Base-by-base conservation (phyloP, 371 early-diverging fungal genomes). In the Mucor racemosus region DNA sequence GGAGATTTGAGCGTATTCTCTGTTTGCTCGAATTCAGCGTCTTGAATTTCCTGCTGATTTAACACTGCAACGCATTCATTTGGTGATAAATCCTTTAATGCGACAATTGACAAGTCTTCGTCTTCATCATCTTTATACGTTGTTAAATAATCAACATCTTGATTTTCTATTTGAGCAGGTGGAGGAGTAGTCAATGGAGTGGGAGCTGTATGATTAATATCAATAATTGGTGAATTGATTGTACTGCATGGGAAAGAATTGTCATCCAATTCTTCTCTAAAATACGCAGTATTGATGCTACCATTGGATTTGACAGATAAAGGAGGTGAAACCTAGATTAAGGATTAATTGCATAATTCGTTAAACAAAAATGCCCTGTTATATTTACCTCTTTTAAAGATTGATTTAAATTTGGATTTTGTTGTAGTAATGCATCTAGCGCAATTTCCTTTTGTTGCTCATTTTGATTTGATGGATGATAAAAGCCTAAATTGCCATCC, bases 201-300 rank as follows among this genome's bases (percentile, higher is more conserved):
- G 1, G 56, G 31, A 19, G 19, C 56, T 1, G 26, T 26, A 26
- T 15, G 15, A 56, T 56, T 35, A n/a, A 36, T 17, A 0, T 3
- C n/a, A 7, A 56, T 56, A 13, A 56, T 17, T 35, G 56, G 56
- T 10, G 56, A 56, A 17, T 56, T 56, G 0, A 8, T 5, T n/a
- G 17, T 56, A 6, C 56, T 56, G 53, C 36, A n/a, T 34, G 68
- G 74, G 66, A 62, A 62, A 66, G n/a, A 58, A 21, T 86, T 76
- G 14, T 86, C 90, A 58, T 89, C 88, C 58, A 93, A 67, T n/a
- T 84, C 84, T n/a, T 56, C 56, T 56, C 56, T 56, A 56, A 56
- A 56, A 9, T 14, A 56, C 9, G 36, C 56, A 15, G 56, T 56
- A 35, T 10, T 56, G 31, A 53, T 31, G 26, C 31, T 53, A 26